Conservation (phyloP, 495 filamentous ascomycete genomes). For the Penicillium roqueforti region DNA sequence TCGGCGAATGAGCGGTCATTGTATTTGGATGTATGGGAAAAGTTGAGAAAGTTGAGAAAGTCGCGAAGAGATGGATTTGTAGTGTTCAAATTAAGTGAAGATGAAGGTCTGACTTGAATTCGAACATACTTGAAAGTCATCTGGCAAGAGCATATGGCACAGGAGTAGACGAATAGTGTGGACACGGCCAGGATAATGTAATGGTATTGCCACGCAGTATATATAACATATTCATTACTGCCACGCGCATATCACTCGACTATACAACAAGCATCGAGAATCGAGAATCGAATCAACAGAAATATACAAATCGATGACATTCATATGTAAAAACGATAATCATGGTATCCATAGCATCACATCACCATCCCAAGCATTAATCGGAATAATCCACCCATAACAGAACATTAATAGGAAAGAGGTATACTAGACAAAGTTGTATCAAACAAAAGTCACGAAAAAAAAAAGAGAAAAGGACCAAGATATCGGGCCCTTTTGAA, state of each 20-base stretch:
- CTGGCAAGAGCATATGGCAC: background rate
- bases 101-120: background rate
- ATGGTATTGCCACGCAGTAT: background rate
- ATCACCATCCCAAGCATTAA: constrained; percentile 24
- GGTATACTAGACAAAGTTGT: background rate
- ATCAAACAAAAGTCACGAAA: background rate
- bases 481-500: background rate
- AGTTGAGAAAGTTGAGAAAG: background rate
- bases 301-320: background rate
- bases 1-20: constrained; percentile 16
- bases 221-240: background rate
- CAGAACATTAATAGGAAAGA: constrained; percentile 7
- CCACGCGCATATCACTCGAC: background rate
- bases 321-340: constrained; percentile 13
- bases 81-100: background rate
- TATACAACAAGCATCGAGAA: background rate
- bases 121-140: background rate
- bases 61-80: background rate
- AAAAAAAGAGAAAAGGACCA: background rate
- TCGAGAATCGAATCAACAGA: too few relatives aligned
- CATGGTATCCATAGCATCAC: constrained; percentile 32
- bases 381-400: constrained; percentile 11
- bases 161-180: background rate
- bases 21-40: background rate
- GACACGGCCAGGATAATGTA: background rate